Base-by-base conservation (phyloP, 371 early-diverging fungal genomes). In the Actinomucor elegans region DNA sequence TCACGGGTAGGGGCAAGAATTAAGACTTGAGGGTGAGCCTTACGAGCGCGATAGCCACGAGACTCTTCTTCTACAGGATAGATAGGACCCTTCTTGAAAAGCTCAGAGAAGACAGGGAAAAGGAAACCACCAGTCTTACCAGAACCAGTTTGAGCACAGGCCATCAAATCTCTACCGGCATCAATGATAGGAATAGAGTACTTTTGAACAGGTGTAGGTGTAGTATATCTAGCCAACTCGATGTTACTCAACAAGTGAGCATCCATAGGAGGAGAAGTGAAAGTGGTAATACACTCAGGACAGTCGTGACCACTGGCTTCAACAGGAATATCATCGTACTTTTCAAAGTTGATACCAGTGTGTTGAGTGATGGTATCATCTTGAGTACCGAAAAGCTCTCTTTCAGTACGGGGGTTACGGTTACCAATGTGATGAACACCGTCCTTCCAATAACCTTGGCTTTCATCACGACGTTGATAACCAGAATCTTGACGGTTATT, bases 1-100 rank as follows among this genome's bases (percentile, higher is more conserved):
- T 99, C 99, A 67, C 99, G 94, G 11, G 99, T 99, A 3, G 96
- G 97, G 17, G 96, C 93, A 61, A 99, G 71, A 37, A 99, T 93
- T 55, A 99, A 82, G 3, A 86, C 92, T 27, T 81, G 73, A 4
- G 93, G 91, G 35, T 79, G 78, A 32, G 80, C 81, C 75, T 96
- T 97, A 55, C 97, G 97, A 46, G 88, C 71, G 50, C 94, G 93
- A 58, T 84, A 79, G 11, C 83, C 84, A 33, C 78, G 79, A 37
- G 84, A 32, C 43, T 74, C 59, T 32, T 78, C 79, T 45, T 77
- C 78, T 4, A 71, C 64, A 37, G 84, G 76, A 40, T 38, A 23
- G n/a, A 86, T 52, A 17, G 91, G 89, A 27, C 96, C 99, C 68
- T 95, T 91, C 41, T 87, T 77, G 84, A 94, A 99, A 11, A 93